Evolutionary conservation across 148 eudicot genomes (phyloP), one percentile per base, ranked within the genome.

Genomic region (Polygonum maritimum): DNA sequence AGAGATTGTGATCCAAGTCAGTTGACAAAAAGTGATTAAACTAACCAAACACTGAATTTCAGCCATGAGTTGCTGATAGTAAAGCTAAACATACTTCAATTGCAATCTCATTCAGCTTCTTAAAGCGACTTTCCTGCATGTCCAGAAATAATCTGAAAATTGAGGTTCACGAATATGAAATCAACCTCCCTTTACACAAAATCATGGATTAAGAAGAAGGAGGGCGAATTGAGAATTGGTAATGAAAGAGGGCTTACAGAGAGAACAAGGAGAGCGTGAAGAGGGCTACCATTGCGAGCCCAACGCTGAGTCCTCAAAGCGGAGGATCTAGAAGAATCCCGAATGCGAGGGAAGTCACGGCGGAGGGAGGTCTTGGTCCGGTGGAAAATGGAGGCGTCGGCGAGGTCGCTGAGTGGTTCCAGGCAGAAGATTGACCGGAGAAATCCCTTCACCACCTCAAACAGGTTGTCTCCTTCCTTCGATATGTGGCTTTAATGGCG

Each of bases 241-340:
- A 9, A 18, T 54, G 48, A 45, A 9, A 11, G 36, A 39, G 38
- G 12, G 81, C 92, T 86, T 69, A 93, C 98, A 33, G 92, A 90
- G 36, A 93, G 58, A 62, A 93, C 89, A 15, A 93, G 92, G 22
- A 93, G 90, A 52, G 87, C 76, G 5, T 96, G 92, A 36, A 93
- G 88, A 57, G 89, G 82, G 74, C 87, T 77, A 7, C 96, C 96
- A 3, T 78, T 83, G 38, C 90, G 96, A 74, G 93, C 78, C 96
- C 98, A 93, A 21, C 44, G 19, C 38, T 86, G 83, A 57, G 89
- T 78, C 48, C 79, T 52, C 26, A 75, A 76, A 11, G 85, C 92
- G 3, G 89, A 57, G 63, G 80, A 82, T 71, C 31, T 76, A 14
- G 86, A 85, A 81, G 96, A 90, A 9, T 85, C 84, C 21, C 78